Base-by-base conservation (phyloP, 139 green algal species). In the Picocystis salinarum region DNA sequence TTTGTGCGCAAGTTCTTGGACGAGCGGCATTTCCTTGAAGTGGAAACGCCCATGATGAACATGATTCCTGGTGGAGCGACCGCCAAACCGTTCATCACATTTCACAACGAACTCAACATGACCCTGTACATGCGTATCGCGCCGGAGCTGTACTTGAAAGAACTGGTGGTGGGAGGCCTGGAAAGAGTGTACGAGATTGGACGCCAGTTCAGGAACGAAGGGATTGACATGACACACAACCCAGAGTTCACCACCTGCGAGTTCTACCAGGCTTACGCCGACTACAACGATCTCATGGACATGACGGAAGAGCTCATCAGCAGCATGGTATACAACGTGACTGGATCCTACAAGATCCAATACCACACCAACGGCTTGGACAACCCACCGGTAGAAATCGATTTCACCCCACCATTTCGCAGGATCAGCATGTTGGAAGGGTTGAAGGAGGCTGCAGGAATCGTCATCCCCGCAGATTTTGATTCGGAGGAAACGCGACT, bases 201-300 rank as follows among this genome's bases (percentile, higher is more conserved):
- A 22, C 58, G 62, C 25, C 65, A 75, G 63, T 75, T 75, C 49
- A 42, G 65, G n/a, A 94, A 94, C 42, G 84, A 96, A 74, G 80
- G 85, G 61, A 97, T 97, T 40, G 89, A 99, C 69, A 56, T 96
- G 42, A 99, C 89, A n/a, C 89, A 99, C 78, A 99, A 99, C 66
- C 89, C 89, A 9, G 89, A 99, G 76, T 99, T 99, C 64, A 99
- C 89, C 12, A 95, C 88, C 6, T 88, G 76, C 53, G 89, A 99
- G 64, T 96, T 95, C 58, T 99, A 99, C 67, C 57, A 70, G 64
- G 67, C 41, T 44, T 97, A 97, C 50, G 85, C 86, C 20, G 89
- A 99, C 67, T 99, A 99, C 74, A 71, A 95, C 39, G 87, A 98
- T 66, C 61, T 98, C 23, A 87, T 98, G 70, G 55, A 67, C 7